Conservation (phyloP, 2,329 filamentous ascomycete species). For the Ophiostoma quercus region DNA sequence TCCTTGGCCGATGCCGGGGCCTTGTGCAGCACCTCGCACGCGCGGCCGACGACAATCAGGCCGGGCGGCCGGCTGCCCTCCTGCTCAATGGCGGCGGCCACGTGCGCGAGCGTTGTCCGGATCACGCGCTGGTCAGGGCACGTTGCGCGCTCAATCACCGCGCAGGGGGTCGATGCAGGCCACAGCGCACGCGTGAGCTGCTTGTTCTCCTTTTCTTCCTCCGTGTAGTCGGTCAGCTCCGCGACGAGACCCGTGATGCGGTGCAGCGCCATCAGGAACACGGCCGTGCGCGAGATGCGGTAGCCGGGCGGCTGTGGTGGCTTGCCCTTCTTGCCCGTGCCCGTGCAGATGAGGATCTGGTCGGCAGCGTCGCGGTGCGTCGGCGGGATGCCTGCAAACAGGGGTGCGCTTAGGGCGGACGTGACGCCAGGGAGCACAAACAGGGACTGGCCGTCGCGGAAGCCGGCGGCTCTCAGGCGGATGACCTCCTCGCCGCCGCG, state of each 20-base stretch:
- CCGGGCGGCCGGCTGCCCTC: slow-evolving; percentile 88
- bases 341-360: slow-evolving; percentile 92
- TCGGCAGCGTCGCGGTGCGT: slow-evolving; percentile 89
- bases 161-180: slow-evolving; percentile 76
- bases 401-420: slow-evolving; percentile 75
- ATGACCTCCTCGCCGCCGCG: slow-evolving; percentile 87
- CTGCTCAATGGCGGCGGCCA: slow-evolving; percentile 76
- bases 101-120: slow-evolving; percentile 72
- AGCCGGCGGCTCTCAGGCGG: slow-evolving; percentile 71
- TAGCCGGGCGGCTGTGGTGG: slow-evolving; percentile 77
- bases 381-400: slow-evolving; percentile 81
- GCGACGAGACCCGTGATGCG: slow-evolving; percentile 68
- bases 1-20: not conserved
- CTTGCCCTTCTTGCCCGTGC: slow-evolving; percentile 85
- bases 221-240: slow-evolving; percentile 55
- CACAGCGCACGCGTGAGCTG: slow-evolving; percentile 48
- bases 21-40: slow-evolving; percentile 71
- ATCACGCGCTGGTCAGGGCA: slow-evolving; percentile 94
- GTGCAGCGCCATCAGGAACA: slow-evolving; percentile 94
- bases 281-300: slow-evolving; percentile 70
- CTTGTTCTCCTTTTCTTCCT: slow-evolving; percentile 30
- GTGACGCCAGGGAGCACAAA: slow-evolving; percentile 85
- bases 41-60: slow-evolving; percentile 74
- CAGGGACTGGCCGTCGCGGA: slow-evolving; percentile 43
- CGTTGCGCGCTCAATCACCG: slow-evolving; percentile 87